Base-by-base conservation (phyloP, 192 early-diverging fungal genomes). In the Allomyces macrogynus region DNA sequence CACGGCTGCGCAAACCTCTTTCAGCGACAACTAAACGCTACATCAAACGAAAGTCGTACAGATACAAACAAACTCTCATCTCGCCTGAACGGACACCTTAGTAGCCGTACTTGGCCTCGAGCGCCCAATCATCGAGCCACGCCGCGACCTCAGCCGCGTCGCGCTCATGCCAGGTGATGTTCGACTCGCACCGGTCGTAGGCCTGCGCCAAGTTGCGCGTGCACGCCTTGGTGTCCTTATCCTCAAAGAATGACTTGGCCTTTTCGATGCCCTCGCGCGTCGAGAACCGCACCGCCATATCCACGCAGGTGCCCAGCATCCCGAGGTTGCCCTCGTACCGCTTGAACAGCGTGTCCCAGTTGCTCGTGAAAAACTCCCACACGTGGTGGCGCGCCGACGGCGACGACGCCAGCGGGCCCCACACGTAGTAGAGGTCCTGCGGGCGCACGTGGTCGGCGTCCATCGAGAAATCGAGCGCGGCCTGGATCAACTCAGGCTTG, bases 321-420 rank as follows among this genome's bases (percentile, higher is more conserved):
- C 70, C 69, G 62, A 79, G 68, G 20, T 72, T 78, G 8, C 76
- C 71, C 0, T 64, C 71, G 74, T 84, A 90, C 65, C 82, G 78
- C 22, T 66, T 66, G 44, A 71, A 68, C 61, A 88, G 67, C 62
- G 76, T 66, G n/a, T 75, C 72, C 69, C 78, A 90, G 70, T 84
- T 80, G 32, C 65, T 57, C 66, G 78, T 77, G 70, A 87, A 79
- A 71, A 78, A 87, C 63, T 81, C 71, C 87, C 87, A 90, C 68
- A 87, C 62, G 3, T 64, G 68, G 63, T 81, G 73, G 43, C 86
- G 84, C 57, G 76, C 71, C 54, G 70, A 67, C 4, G 74, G 73
- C 69, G 84, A 81, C 25, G 76, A 65, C 16, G 73, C 73, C 71
- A 88, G 73, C n/a, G 12, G 14, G 16, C 62, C 43, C 61, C 78